Conservation (phyloP, 2,329 filamentous ascomycete genomes). For the Phoma herbarum region DNA sequence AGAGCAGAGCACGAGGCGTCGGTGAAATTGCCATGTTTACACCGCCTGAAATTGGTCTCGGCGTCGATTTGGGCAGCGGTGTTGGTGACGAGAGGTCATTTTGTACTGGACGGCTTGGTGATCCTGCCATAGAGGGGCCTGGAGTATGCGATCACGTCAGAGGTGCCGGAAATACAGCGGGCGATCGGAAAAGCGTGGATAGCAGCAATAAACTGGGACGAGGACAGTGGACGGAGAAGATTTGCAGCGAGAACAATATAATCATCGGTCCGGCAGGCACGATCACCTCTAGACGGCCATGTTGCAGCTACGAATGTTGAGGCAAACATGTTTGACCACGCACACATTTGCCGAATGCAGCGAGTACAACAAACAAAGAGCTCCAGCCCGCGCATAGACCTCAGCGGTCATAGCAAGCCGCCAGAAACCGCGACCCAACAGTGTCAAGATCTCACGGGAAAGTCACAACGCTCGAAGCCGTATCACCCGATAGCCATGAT, state of each 20-base stretch:
- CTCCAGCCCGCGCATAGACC: not conserved
- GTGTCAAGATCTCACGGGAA: not conserved
- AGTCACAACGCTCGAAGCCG: not conserved
- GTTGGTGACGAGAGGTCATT: constrained; percentile 25
- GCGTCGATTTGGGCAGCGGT: constrained; percentile 15
- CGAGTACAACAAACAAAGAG: constrained; percentile 13
- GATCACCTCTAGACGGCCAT: not conserved
- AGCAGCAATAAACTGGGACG: not conserved
- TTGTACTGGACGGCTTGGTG: constrained; percentile 22
- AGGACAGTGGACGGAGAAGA: not conserved
- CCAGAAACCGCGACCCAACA: not conserved
- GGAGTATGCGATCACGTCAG: constrained; percentile 23
- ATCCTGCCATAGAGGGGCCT: constrained; percentile 26
- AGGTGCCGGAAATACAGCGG: constrained; percentile 20
- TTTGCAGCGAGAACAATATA: not conserved
- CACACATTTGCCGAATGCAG: constrained; percentile 22
- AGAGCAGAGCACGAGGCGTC: constrained; percentile 67
- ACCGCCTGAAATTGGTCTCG: constrained; percentile 15
- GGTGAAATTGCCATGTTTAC: constrained; percentile 38
- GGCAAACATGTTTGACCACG: constrained; percentile 13
- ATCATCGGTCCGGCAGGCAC: not conserved
- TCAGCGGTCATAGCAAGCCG: not conserved
- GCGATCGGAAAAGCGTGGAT: constrained; percentile 19
- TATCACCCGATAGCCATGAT: not conserved
- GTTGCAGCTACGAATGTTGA: not conserved